These are phyloP conservation scores for Lactifluus hygrophoroides DNA, from an alignment of 768 basidiomycete species.

Conservation along the genomic window DNA sequence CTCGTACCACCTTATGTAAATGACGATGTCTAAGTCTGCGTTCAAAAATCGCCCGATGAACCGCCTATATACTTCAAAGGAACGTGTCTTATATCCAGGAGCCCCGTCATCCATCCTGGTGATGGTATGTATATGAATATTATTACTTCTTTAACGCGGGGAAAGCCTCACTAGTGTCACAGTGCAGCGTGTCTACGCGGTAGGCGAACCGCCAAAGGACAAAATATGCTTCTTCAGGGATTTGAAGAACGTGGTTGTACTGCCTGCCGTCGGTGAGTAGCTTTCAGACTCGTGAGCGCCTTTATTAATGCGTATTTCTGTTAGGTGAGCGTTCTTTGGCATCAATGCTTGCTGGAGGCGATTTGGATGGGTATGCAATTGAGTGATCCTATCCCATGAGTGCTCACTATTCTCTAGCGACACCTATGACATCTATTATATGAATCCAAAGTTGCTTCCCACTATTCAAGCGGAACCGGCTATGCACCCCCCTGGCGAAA, in stretches of 20 bases:
- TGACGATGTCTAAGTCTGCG: not conserved
- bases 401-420: slow-evolving; percentile 38
- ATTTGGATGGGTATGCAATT: slow-evolving; percentile 55
- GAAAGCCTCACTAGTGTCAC: not conserved
- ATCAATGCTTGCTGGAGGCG: slow-evolving; percentile 61
- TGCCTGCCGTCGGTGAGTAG: slow-evolving; percentile 19
- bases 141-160: not conserved
- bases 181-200: slow-evolving; percentile 23
- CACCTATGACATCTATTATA: slow-evolving; percentile 47
- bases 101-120: slow-evolving; percentile 29
- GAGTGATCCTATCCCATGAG: not conserved
- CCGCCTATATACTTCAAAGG: not conserved
- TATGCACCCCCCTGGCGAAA: slow-evolving; percentile 34
- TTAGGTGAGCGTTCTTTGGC: slow-evolving; percentile 54
- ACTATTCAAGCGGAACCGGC: slow-evolving; percentile 42
- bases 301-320: not conserved
- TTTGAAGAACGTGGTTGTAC: slow-evolving; percentile 17
- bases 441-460: slow-evolving; percentile 46
- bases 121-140: slow-evolving; percentile 22
- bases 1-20: not conserved
- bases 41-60: not conserved
- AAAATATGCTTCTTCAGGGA: slow-evolving; percentile 13
- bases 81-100: slow-evolving; percentile 22
- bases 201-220: slow-evolving; percentile 23
- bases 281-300: not conserved